phyloP scores from a whole-genome alignment of 768 basidiomycete species.

The Chlorophyllum brunneum region DNA sequence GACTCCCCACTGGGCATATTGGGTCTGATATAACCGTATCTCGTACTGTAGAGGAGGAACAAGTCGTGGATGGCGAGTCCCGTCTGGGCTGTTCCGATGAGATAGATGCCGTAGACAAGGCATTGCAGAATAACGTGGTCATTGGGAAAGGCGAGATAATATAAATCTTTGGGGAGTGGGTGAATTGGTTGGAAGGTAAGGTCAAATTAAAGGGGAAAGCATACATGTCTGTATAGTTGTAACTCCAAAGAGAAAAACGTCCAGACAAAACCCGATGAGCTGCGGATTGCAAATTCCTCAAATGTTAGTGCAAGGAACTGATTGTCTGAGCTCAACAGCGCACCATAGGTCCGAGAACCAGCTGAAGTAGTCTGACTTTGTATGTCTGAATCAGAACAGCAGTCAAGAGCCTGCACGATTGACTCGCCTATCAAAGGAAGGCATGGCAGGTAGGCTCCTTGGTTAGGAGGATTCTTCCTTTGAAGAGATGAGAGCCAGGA shows the following conservation, averaged over 20 bases:
- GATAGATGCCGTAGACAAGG: slow-evolving; percentile 8
- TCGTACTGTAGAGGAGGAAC: background rate
- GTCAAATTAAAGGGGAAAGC: background rate
- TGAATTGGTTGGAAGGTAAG: background rate
- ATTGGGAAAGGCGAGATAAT: slow-evolving; percentile 13
- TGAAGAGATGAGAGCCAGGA: too few relatives aligned
- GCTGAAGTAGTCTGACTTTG: slow-evolving; percentile 1
- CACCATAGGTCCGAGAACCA: slow-evolving; percentile 1
- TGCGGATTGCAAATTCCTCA: background rate
- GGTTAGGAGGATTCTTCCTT: too few relatives aligned
- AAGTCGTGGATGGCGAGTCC: slow-evolving; percentile 3
- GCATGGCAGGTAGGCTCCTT: too few relatives aligned
- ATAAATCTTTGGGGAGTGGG: slow-evolving; percentile 2
- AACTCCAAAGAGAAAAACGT: slow-evolving; percentile 5
- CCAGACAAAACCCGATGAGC: slow-evolving; percentile 8
- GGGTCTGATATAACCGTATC: slow-evolving; percentile 4
- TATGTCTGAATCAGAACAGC: background rate
- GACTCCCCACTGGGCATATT: background rate
- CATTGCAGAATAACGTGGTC: slow-evolving; percentile 6
- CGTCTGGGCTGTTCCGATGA: slow-evolving; percentile 8
- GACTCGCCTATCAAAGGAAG: slow-evolving; percentile 3
- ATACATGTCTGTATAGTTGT: slow-evolving; percentile 8
- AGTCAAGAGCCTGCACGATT: background rate
- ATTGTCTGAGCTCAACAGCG: background rate
- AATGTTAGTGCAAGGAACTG: background rate